Conservation (phyloP, 345 rosid species). For the Cardamine resedifolia region DNA sequence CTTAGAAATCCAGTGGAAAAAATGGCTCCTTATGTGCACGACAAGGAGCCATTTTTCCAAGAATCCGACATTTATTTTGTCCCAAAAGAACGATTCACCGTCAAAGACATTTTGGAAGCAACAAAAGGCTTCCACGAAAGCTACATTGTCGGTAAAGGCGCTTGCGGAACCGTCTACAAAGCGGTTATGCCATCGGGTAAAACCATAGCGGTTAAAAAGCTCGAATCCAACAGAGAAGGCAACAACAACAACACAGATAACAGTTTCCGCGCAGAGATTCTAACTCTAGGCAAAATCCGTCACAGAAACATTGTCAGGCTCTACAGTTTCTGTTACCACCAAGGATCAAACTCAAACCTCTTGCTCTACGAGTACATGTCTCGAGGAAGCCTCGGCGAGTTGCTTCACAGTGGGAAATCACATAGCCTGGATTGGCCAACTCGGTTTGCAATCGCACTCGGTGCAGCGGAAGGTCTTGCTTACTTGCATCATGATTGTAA, state of each 20-base stretch:
- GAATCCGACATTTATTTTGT: conserved; percentile 72
- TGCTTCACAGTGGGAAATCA: conserved; percentile 63
- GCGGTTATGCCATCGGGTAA: conserved; percentile 73
- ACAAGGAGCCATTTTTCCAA: conserved; percentile 45
- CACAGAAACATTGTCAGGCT: conserved; percentile 96
- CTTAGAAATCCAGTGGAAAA: conserved; percentile 51
- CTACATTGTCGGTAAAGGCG: conserved; percentile 85
- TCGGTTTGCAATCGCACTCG: conserved; percentile 80
- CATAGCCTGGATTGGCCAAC: conserved; percentile 73
- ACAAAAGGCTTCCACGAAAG: conserved; percentile 77
- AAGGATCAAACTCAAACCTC: conserved; percentile 81
- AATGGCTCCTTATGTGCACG: conserved; percentile 46
- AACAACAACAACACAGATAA: conserved; percentile 65
- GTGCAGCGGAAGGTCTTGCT: conserved; percentile 96
- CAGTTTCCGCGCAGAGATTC: conserved; percentile 89
- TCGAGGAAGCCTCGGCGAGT: conserved; percentile 85
- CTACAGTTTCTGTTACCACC: conserved; percentile 84
- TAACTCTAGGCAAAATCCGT: conserved; percentile 85
- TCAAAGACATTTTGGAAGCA: conserved; percentile 78
- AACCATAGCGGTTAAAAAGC: conserved; percentile 74
- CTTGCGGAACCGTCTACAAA: conserved; percentile 91
- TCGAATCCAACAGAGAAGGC: conserved; percentile 76
- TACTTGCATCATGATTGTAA: conserved; percentile 95
- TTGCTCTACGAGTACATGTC: conserved; percentile 88
- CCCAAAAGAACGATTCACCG: conserved; percentile 81